Base-by-base conservation (phyloP, 495 filamentous ascomycete genomes). In the Penicillium fimorum region DNA sequence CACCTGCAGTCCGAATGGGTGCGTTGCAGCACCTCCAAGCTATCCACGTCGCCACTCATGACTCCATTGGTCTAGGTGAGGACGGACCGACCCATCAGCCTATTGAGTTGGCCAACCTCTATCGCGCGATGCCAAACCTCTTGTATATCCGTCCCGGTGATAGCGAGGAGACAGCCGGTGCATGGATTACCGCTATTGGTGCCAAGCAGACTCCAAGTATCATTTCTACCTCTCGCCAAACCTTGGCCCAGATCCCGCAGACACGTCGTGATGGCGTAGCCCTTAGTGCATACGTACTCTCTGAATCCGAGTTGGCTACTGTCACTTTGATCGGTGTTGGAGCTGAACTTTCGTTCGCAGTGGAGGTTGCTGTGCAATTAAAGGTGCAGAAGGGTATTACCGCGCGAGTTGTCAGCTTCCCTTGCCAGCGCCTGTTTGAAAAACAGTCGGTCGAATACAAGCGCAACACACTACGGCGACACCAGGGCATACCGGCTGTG, bases 61-160 rank as follows among this genome's bases (percentile, higher is more conserved):
- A 86, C 70, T 77, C 73, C 11, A 82, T 86, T 43, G 82, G 77
- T 10, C 78, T 73, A 47, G 83, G 82, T 25, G 79, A 86, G 61
- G 80, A 86, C 56, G 83, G 82, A 1, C 83, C 80, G 0, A 86
- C 82, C 2, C 82, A 86, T 58, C 82, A 86, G 55, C 82, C 82
- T 3, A 78, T 86, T 53, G 82, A 80, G 41, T 70, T 85, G 5
- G 79, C 78, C 20, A 67, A 79, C 0, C 61, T 84, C 20, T 86
- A 81, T 61, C 78, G 82, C 5, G 79, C 81, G 9, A 85, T 85
- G 82, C 82, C 81, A 1, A 84, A 84, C 55, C 58, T 85, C 2
- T 68, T 81, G n/a, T 82, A 82, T 63, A 80, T 84, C 50, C 77
- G 82, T 1, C 82, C 81, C 0, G 72, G 74, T 22, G 82, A 86